Evolutionary conservation across 208 protist genomes (phyloP).

Genomic region (Polymyxa betae): DNA sequence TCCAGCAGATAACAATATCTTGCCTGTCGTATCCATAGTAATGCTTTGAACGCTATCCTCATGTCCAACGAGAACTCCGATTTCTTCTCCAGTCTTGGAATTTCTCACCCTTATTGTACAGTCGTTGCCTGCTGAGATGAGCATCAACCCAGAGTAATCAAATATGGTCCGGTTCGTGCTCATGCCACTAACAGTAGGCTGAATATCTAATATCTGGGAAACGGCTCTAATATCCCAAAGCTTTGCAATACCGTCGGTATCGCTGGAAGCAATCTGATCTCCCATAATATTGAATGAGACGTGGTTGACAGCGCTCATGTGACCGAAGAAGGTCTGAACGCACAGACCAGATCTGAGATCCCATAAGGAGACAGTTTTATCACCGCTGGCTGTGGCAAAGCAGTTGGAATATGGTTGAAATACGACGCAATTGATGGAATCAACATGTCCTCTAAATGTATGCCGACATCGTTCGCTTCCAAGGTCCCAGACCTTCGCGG

Average conservation of each 20-base stretch:
- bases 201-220: constrained; percentile 9
- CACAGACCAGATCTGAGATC: constrained; percentile 87
- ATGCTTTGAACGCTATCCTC: constrained; percentile 63
- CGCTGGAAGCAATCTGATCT: constrained; percentile 82
- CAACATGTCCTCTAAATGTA: constrained; percentile 90
- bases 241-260: constrained; percentile 87
- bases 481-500: constrained; percentile 88
- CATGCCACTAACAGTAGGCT: not conserved
- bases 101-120: constrained; percentile 31
- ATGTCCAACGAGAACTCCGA: constrained; percentile 63
- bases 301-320: constrained; percentile 84
- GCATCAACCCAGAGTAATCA: constrained; percentile 37
- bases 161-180: constrained; percentile 49
- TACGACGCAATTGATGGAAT: constrained; percentile 86
- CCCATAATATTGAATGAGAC: constrained; percentile 74
- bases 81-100: not conserved
- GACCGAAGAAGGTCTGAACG: constrained; percentile 90
- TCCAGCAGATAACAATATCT: constrained; percentile 59
- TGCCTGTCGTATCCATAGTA: constrained; percentile 51
- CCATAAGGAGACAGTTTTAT: constrained; percentile 95
- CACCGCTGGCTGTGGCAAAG: constrained; percentile 86
- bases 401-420: constrained; percentile 91
- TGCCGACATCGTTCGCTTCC: constrained; percentile 80
- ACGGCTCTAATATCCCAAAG: constrained; percentile 74
- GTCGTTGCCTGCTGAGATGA: constrained; percentile 59